Percentiles rank a stretch among this genome's conserved stretches.
These are phyloP conservation scores for Fabrea salina DNA, from an alignment of 169 alveolate genomes.

Conservation along the genomic window DNA sequence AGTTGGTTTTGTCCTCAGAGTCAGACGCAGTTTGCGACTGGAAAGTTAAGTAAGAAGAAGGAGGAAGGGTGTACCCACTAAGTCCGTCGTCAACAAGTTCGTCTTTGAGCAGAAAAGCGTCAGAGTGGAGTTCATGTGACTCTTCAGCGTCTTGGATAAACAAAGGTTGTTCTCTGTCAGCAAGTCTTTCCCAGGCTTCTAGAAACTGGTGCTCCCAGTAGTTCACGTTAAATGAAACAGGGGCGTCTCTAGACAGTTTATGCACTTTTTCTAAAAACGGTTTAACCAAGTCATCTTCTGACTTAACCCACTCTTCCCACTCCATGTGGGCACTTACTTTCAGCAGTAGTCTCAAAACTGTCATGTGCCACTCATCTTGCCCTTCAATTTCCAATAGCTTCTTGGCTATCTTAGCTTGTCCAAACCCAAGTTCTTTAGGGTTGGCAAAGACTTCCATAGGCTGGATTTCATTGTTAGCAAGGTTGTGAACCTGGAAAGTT, in stretches of 20 bases:
- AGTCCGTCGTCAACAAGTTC: slow-evolving; percentile 33
- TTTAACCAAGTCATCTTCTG: background rate
- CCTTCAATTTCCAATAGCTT: background rate
- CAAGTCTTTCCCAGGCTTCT: slow-evolving; percentile 54
- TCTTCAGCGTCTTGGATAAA: background rate
- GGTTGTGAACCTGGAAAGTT: background rate
- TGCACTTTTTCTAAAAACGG: slow-evolving; percentile 20
- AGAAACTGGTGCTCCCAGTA: slow-evolving; percentile 41
- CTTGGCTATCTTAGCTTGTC: background rate
- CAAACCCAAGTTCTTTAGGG: background rate
- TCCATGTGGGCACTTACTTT: slow-evolving; percentile 30
- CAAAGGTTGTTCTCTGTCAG: slow-evolving; percentile 32
- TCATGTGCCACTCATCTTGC: background rate
- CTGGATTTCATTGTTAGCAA: background rate
- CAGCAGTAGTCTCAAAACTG: slow-evolving; percentile 4
- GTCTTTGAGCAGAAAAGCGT: background rate
- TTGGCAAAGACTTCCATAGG: background rate
- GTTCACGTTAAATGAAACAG: slow-evolving; percentile 32
- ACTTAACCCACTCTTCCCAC: slow-evolving; percentile 20
- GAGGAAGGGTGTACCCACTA: slow-evolving; percentile 40
- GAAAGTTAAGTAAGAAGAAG: slow-evolving; percentile 44
- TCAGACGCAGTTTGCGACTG: slow-evolving; percentile 56
- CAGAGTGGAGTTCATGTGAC: background rate
- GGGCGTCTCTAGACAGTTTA: slow-evolving; percentile 27
- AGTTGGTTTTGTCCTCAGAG: slow-evolving; percentile 29